Conservation (phyloP, 2,329 filamentous ascomycete genomes). For the Colletotrichum spinosum region DNA sequence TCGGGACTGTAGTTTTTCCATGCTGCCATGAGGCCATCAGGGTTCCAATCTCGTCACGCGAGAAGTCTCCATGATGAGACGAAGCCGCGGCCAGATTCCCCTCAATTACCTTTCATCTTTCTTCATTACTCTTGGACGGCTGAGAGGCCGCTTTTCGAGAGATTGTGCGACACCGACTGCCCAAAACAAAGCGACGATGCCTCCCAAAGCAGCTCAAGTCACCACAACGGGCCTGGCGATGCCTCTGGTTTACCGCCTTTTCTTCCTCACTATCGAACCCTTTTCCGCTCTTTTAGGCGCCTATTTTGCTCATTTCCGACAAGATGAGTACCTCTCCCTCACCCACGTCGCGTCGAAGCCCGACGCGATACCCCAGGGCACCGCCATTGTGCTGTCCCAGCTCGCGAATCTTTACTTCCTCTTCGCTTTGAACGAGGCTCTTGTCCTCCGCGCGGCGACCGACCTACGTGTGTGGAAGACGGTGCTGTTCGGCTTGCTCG, state of each 20-base stretch:
- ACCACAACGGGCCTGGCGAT: conserved; percentile 56
- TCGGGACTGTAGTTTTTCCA: conserved; percentile 32
- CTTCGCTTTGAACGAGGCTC: conserved; percentile 81
- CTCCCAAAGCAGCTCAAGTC: conserved; percentile 38
- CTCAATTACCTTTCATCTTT: background rate
- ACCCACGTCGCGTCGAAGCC: conserved; percentile 68
- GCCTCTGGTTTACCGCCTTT: conserved; percentile 73
- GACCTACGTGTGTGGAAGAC: conserved; percentile 78
- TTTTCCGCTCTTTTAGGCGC: conserved; percentile 64
- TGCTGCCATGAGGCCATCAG: conserved; percentile 23
- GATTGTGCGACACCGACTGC: no score
- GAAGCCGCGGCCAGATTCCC: conserved; percentile 20
- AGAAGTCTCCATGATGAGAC: conserved; percentile 31
- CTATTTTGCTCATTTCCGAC: conserved; percentile 62
- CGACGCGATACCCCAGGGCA: conserved; percentile 65
- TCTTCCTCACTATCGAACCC: conserved; percentile 81
- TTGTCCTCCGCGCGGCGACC: conserved; percentile 76
- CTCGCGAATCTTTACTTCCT: conserved; percentile 83
- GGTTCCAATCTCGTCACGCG: conserved; percentile 26
- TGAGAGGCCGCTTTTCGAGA: background rate
- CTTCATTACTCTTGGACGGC: background rate
- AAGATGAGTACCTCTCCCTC: conserved; percentile 70
- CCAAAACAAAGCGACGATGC: conserved; percentile 15
- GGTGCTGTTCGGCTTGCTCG: conserved; percentile 73
- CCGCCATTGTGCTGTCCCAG: conserved; percentile 77